Conservation (phyloP, 1,284 basidiomycete species). For the Fistulinella staudtii region DNA sequence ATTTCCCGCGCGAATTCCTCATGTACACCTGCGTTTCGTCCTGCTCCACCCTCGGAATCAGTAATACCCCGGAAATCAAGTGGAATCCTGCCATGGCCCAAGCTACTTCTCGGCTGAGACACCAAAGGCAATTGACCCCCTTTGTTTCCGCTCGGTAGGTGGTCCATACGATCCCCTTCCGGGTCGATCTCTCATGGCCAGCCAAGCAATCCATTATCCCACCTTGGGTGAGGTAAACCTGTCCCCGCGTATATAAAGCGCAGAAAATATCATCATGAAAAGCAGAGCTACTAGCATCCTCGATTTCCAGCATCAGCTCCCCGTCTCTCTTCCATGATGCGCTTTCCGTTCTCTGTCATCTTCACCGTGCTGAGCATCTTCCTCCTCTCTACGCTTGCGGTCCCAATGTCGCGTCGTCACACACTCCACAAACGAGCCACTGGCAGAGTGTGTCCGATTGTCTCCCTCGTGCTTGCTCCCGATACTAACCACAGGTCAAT, state of each 20-base stretch:
- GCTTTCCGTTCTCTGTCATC: conserved; percentile 37
- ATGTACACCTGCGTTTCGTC: conserved; percentile 22
- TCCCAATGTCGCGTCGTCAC: conserved; percentile 40
- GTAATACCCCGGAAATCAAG: conserved; percentile 15
- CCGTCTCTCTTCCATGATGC: conserved; percentile 31
- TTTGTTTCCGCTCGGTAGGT: conserved; percentile 16
- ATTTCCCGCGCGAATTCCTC: conserved; percentile 21
- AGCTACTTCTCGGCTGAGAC: conserved; percentile 18
- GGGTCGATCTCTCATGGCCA: conserved; percentile 24
- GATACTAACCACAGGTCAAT: conserved; percentile 9
- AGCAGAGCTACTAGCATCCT: conserved; percentile 2
- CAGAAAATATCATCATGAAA: conserved; percentile 8
- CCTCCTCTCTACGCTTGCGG: conserved; percentile 40
- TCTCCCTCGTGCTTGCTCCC: no score
- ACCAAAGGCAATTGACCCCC: conserved; percentile 21
- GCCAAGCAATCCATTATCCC: conserved; percentile 22
- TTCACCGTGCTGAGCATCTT: conserved; percentile 43
- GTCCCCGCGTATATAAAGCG: conserved; percentile 24
- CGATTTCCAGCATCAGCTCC: not conserved
- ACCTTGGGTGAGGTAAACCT: conserved; percentile 32
- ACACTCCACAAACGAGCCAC: conserved; percentile 46
- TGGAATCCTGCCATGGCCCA: conserved; percentile 12
- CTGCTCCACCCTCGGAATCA: conserved; percentile 12
- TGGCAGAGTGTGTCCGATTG: conserved; percentile 43
- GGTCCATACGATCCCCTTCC: conserved; percentile 28